Base-by-base conservation (phyloP, 2,329 filamentous ascomycete species). In the Annulohypoxylon truncatum region DNA sequence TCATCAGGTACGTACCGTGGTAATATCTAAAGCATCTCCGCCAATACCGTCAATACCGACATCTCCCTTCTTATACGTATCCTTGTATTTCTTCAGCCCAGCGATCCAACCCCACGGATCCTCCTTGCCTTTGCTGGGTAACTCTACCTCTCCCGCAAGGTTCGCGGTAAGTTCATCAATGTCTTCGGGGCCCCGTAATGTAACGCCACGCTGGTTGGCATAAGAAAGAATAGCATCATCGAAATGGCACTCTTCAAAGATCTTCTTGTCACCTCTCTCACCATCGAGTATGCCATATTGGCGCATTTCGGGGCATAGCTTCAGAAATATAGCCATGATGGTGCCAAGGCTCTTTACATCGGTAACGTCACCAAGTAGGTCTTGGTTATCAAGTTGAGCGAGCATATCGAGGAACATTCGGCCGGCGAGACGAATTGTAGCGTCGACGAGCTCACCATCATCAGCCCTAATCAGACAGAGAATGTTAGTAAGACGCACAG, bases 401-500 rank as follows among this genome's bases (percentile, higher is more conserved):
- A 83, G 76, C 74, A 78, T 80, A 22, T 75, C 59, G n/a, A 83
- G 71, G 70, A 83, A 80, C 73, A 79, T 71, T 28, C 73, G 73
- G 33, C 75, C 75, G 46, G 77, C 61, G 12, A 79, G 71, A 1
- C 50, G 44, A 46, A 68, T 48, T 0, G 66, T 69, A 2, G 31
- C 68, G 0, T 70, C 29, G 7, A 75, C 70, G 8, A 35, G 52
- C 0, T 75, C 71, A n/a, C 69, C 66, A 22, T 79, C 74, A 28
- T 78, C 75, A 61, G 74, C 65, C 51, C 77, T 79, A 54, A 2
- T 2, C 4, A 28, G 9, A 50, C 50, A 20, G 61, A 44, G 22
- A 26, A 33, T 54, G 9, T 44, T 33, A 38, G 42, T 33, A 26
- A 47, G 52, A 47, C 8, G 59, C 8, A 28, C 44, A 42, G 8